These are phyloP conservation scores for Colletotrichum sp. DNA, from an alignment of 2,329 filamentous ascomycete species.

Conservation along the genomic window DNA sequence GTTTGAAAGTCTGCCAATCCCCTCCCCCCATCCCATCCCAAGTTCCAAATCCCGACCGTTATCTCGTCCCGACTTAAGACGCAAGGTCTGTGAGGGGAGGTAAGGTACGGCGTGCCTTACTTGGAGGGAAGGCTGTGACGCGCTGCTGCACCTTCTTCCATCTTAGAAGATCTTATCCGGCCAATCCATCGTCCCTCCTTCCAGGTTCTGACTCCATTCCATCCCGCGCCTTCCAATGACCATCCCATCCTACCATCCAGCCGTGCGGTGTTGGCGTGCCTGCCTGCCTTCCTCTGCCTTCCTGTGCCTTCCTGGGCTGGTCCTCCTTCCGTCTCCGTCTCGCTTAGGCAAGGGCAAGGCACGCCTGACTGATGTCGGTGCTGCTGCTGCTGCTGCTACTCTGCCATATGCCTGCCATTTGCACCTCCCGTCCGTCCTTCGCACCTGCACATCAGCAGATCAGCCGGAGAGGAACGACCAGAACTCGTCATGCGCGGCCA, in stretches of 20 bases:
- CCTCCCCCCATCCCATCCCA: neutral
- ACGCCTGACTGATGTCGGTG: neutral
- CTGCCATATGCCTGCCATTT: neutral
- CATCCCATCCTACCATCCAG: neutral
- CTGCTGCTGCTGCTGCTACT: neutral
- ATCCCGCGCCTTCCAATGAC: neutral
- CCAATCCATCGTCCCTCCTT: neutral
- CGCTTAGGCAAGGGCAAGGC: neutral
- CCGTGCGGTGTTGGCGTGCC: neutral
- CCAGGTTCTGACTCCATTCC: neutral
- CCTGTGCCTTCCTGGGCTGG: neutral
- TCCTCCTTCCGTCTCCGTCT: neutral
- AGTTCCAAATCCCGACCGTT: neutral
- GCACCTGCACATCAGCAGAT: neutral
- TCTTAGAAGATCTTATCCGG: neutral
- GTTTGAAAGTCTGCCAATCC: neutral
- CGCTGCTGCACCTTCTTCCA: neutral
- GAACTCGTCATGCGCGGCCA: neutral
- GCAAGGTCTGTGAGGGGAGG: neutral
- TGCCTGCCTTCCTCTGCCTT: neutral
- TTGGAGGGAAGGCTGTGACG: neutral
- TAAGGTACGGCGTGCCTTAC: neutral
- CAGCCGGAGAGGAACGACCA: neutral
- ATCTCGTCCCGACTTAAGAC: slow-evolving; percentile 4
- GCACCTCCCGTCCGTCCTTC: neutral